Evolutionary conservation across 192 early-diverging fungal genomes (phyloP).

Genomic region (Radiomyces spectabilis): DNA sequence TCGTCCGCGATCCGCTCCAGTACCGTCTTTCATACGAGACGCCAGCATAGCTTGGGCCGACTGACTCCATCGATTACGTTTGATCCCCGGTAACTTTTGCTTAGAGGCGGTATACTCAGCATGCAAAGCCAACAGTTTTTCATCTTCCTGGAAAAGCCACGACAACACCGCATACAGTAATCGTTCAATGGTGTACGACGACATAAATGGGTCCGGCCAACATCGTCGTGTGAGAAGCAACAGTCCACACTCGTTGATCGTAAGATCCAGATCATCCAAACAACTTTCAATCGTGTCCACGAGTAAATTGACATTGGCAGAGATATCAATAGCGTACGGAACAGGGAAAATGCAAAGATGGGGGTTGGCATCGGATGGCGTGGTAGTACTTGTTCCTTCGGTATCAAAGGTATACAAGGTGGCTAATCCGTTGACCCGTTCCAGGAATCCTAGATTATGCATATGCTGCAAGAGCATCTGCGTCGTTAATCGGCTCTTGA

Average conservation of each 20-base stretch:
- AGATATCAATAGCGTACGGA: conserved; percentile 44
- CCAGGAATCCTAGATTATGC: conserved; percentile 45
- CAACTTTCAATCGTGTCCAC: conserved; percentile 42
- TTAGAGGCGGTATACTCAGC: conserved; percentile 32
- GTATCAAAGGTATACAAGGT: conserved; percentile 17
- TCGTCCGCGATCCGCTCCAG: neutral
- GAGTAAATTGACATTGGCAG: conserved; percentile 40
- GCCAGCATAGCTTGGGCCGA: conserved; percentile 7
- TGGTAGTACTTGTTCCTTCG: too few species aligned
- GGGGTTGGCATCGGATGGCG: neutral
- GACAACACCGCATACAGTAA: conserved; percentile 35
- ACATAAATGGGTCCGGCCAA: conserved; percentile 55
- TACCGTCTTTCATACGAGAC: conserved; percentile 4
- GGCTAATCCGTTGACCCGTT: conserved; percentile 40
- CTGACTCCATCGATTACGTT: conserved; percentile 15
- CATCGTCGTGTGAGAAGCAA: conserved; percentile 40
- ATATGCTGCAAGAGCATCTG: conserved; percentile 45
- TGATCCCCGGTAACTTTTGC: conserved; percentile 26
- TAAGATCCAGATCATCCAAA: conserved; percentile 38
- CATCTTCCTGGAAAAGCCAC: conserved; percentile 47
- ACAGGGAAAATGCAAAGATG: conserved; percentile 41
- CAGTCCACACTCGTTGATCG: conserved; percentile 48
- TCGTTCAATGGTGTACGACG: conserved; percentile 39
- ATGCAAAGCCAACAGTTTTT: conserved; percentile 37
- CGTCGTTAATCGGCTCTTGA: conserved; percentile 21